Percentiles rank a stretch among this genome's conserved stretches.
Conservation (phyloP, 2,329 filamentous ascomycete species). For the Xylaria sp. region DNA sequence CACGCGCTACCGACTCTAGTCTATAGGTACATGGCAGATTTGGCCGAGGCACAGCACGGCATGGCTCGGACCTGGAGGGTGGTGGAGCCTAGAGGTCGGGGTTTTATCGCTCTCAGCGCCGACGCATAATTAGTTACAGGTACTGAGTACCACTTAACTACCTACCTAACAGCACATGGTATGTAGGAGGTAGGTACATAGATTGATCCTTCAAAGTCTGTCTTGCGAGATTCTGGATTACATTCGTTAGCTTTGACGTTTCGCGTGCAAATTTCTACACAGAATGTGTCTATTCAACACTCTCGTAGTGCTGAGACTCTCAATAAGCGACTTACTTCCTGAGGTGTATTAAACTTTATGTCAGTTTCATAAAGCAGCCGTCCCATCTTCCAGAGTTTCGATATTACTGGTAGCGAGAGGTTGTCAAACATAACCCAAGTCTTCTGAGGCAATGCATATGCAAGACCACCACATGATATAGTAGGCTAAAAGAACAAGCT, state of each 20-base stretch:
- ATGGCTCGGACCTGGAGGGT: slow-evolving; percentile 20
- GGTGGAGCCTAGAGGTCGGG: slow-evolving; percentile 16
- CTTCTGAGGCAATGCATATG: neutral
- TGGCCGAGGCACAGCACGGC: slow-evolving; percentile 35
- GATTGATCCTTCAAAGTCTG: neutral
- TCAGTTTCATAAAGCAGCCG: no score
- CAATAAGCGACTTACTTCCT: no score
- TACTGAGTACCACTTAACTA: neutral
- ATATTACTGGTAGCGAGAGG: neutral
- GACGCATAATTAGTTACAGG: slow-evolving; percentile 1
- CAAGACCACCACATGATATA: neutral
- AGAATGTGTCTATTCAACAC: no score
- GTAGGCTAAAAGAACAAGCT: neutral
- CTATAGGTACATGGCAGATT: slow-evolving; percentile 16
- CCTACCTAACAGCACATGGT: no score
- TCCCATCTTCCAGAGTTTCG: no score
- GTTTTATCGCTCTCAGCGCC: slow-evolving; percentile 4
- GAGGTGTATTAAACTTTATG: no score
- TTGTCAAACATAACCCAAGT: neutral
- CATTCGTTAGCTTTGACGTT: neutral
- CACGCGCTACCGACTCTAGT: neutral
- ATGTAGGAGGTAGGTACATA: neutral
- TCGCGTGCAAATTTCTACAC: neutral
- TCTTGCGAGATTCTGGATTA: neutral
- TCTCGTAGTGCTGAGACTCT: no score